phyloP scores from a whole-genome alignment of 1,284 basidiomycete species.

The Rhodotorula sp. region DNA sequence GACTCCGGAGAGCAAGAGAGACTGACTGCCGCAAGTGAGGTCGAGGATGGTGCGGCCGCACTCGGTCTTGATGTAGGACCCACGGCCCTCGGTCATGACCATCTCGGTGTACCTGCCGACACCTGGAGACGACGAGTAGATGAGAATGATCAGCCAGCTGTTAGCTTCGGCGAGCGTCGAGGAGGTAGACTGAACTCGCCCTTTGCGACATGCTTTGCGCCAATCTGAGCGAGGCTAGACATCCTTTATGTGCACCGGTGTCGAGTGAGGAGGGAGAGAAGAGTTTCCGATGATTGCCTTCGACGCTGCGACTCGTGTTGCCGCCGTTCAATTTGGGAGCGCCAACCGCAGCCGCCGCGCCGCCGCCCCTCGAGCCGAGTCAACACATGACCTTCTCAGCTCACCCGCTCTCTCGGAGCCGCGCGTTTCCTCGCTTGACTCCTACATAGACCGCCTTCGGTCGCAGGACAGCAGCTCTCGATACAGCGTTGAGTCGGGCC shows the following conservation, averaged over 20 bases:
- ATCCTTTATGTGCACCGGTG: not conserved
- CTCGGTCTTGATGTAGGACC: conserved; percentile 44
- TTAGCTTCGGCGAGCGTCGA: not conserved
- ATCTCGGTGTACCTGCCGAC: conserved; percentile 66
- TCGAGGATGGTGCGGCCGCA: conserved; percentile 74
- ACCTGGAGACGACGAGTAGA: conserved; percentile 49
- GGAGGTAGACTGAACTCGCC: not conserved
- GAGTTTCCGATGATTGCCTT: not conserved
- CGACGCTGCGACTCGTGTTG: too few relatives aligned
- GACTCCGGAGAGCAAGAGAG: conserved; percentile 41
- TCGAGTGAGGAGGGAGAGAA: not conserved
- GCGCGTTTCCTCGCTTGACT: too few relatives aligned
- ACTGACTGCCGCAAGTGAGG: conserved; percentile 67
- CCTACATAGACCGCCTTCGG: too few relatives aligned
- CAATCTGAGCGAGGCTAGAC: conserved; percentile 16
- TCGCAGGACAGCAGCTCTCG: too few relatives aligned
- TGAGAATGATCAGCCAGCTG: not conserved
- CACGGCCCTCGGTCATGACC: conserved; percentile 73
- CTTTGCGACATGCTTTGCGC: conserved; percentile 35
- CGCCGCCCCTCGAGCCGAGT: too few relatives aligned
- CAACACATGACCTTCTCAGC: too few relatives aligned
- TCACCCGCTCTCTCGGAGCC: too few relatives aligned
- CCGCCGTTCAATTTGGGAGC: too few relatives aligned
- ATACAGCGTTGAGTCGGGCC: too few relatives aligned
- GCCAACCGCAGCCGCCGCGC: too few relatives aligned